These are phyloP conservation scores for Saccharomyces pastorianus DNA, from an alignment of 1,139 yeast species.

Conservation along the genomic window DNA sequence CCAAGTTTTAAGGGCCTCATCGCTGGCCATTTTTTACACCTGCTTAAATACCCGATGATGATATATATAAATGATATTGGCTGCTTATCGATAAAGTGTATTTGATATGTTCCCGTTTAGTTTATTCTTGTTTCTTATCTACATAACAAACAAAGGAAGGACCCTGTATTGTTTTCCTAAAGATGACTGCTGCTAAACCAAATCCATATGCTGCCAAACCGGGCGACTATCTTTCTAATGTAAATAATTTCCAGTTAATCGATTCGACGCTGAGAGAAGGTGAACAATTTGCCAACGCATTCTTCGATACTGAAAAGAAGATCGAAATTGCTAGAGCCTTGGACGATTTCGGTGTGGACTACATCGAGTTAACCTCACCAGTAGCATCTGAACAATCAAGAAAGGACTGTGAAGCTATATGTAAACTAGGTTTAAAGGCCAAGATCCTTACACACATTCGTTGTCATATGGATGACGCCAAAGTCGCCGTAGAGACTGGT, in stretches of 20 bases:
- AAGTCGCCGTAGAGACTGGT: constrained; percentile 94
- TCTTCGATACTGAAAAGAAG: constrained; percentile 88
- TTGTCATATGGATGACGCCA: constrained; percentile 98
- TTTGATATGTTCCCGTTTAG: neutral
- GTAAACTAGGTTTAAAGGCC: constrained; percentile 92
- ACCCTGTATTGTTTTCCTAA: neutral
- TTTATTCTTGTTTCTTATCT: neutral
- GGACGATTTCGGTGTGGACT: constrained; percentile 96
- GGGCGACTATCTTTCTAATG: constrained; percentile 83
- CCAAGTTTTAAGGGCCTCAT: neutral
- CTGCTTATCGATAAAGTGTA: neutral
- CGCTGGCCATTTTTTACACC: neutral
- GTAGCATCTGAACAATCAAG: constrained; percentile 95
- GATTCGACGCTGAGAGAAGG: constrained; percentile 97
- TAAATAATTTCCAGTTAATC: constrained; percentile 77
- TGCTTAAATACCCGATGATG: neutral
- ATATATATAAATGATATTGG: neutral
- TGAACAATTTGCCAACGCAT: constrained; percentile 96
- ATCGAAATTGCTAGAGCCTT: constrained; percentile 95
- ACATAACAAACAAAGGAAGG: neutral
- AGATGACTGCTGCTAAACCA: neutral
- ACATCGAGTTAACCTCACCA: constrained; percentile 93
- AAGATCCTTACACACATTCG: constrained; percentile 86
- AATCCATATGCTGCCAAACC: constrained; percentile 97
- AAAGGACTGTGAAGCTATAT: constrained; percentile 91